Percentiles rank a stretch among this genome's conserved stretches.
phyloP scores from a whole-genome alignment of 2,329 filamentous ascomycete species.

The Colletotrichum sidae region DNA sequence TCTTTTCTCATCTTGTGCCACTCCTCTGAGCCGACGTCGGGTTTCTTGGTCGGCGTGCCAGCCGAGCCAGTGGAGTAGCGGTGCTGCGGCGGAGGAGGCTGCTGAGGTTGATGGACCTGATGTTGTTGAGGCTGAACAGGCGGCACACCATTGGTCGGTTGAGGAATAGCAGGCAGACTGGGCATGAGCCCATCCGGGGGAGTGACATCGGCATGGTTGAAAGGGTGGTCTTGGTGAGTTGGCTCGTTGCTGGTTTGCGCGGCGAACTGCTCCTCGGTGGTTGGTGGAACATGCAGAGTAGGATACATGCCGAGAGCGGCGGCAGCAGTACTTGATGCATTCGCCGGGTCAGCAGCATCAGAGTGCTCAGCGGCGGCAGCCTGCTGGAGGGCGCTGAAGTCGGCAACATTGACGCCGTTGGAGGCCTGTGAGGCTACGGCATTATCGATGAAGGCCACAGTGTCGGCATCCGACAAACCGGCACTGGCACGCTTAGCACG shows the following conservation, averaged over 20 bases:
- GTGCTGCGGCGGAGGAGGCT: constrained; percentile 41
- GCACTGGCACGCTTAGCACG: constrained; percentile 64
- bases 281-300: constrained; percentile 67
- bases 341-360: constrained; percentile 61
- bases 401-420: constrained; percentile 61
- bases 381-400: constrained; percentile 68
- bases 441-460: constrained; percentile 66
- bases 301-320: constrained; percentile 71
- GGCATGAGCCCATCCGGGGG: constrained; percentile 45
- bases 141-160: constrained; percentile 34
- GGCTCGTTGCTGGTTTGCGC: constrained; percentile 57
- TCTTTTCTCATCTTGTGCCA: constrained; percentile 98
- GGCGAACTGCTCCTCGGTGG: constrained; percentile 71
- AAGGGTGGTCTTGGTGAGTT: constrained; percentile 52
- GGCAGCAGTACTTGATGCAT: constrained; percentile 69
- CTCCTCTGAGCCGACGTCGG: constrained; percentile 93
- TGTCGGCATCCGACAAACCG: constrained; percentile 54
- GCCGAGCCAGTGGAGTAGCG: constrained; percentile 50
- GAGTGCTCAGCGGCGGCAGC: constrained; percentile 60
- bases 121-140: constrained; percentile 35
- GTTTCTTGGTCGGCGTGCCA: constrained; percentile 70
- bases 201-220: constrained; percentile 48
- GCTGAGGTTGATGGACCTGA: constrained; percentile 27
- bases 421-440: constrained; percentile 55
- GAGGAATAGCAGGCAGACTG: constrained; percentile 34